phyloP scores from a whole-genome alignment of 2,329 filamentous ascomycete species.

The Ophidiomyces ophidiicola region DNA sequence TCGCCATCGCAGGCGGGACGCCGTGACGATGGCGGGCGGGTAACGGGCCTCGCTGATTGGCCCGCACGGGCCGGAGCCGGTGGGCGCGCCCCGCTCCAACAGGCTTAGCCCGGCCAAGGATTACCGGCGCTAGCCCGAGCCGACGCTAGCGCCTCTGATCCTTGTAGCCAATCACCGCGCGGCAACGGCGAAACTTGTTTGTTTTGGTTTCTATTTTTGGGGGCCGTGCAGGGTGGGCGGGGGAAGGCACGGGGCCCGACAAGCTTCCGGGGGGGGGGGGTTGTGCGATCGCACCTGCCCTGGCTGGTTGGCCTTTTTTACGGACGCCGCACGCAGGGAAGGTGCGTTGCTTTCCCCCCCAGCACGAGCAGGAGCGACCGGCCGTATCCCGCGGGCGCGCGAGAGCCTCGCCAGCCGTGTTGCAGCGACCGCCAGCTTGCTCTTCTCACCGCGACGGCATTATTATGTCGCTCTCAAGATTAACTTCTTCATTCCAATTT shows the following conservation, averaged over 20 bases:
- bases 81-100: not conserved
- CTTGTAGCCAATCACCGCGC: not conserved
- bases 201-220: constrained; percentile 5
- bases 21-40: constrained; percentile 2
- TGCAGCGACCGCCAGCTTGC: too few relatives aligned
- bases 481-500: not conserved
- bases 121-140: not conserved
- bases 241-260: constrained; percentile 1
- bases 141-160: not conserved
- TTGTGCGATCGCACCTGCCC: too few relatives aligned
- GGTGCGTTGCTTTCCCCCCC: too few relatives aligned
- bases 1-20: not conserved
- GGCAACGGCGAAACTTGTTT: not conserved
- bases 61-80: not conserved
- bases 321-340: too few relatives aligned
- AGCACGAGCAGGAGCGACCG: too few relatives aligned
- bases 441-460: too few relatives aligned
- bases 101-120: constrained; percentile 2
- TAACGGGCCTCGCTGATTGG: constrained; percentile 10
- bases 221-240: not conserved
- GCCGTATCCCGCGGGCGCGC: too few relatives aligned
- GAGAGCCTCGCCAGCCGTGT: too few relatives aligned
- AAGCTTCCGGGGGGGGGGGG: too few relatives aligned
- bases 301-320: too few relatives aligned
- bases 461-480: not conserved